Percentiles rank a stretch among this genome's conserved stretches.
Conservation (phyloP, 2,329 filamentous ascomycete genomes). For the Coleophoma cylindrospora region DNA sequence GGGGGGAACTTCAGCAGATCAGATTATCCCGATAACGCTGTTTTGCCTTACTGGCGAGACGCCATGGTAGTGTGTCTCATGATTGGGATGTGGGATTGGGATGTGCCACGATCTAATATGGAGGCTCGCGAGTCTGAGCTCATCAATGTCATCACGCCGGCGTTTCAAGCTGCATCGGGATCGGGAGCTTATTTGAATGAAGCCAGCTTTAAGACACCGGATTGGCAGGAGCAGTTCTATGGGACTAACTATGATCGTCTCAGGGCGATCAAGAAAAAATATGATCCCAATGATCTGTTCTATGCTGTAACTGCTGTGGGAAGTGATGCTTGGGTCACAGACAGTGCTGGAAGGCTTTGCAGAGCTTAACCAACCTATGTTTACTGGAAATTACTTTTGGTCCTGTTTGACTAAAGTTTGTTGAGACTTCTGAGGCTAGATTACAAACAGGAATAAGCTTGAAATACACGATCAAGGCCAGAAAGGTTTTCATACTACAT, state of each 20-base stretch:
- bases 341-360: neutral
- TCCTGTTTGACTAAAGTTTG: too few relatives aligned
- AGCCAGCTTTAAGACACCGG: constrained; percentile 28
- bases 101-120: constrained; percentile 14
- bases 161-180: constrained; percentile 30
- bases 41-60: constrained; percentile 11
- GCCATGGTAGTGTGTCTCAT: constrained; percentile 2
- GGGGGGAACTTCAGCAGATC: neutral
- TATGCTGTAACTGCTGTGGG: constrained; percentile 42
- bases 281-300: constrained; percentile 38
- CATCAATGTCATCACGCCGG: constrained; percentile 23
- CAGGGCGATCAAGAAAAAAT: constrained; percentile 39
- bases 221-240: constrained; percentile 38
- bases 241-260: constrained; percentile 38
- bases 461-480: too few relatives aligned
- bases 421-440: too few relatives aligned
- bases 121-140: constrained; percentile 21
- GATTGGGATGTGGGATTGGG: constrained; percentile 6
- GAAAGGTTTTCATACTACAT: too few relatives aligned
- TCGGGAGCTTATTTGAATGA: constrained; percentile 43
- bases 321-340: constrained; percentile 40
- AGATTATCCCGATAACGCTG: constrained; percentile 3
- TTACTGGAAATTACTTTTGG: too few relatives aligned
- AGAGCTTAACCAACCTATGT: neutral
- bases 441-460: too few relatives aligned